Base-by-base conservation (phyloP, 805 yeast genomes). In the Wickerhamiella kurtzmanii region DNA sequence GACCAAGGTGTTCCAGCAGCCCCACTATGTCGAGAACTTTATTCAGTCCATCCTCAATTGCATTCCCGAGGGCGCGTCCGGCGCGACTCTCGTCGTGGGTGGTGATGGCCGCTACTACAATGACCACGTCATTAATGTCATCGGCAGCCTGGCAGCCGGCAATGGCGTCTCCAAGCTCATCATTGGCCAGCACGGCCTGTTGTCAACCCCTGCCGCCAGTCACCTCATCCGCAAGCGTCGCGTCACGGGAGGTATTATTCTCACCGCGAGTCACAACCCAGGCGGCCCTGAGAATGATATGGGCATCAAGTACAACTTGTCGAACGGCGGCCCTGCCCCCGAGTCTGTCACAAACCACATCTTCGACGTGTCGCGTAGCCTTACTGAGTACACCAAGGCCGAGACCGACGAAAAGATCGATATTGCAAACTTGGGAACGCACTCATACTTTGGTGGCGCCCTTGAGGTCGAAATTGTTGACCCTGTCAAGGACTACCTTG, bases 271-370 rank as follows among this genome's bases (percentile, higher is more conserved):
- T 20, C 98, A 89, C 66, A 89, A 89, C 66, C 98, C 98, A 16
- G 98, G 98, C 63, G 96, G 97, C 6, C 95, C 95, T 48, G 67
- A 73, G 22, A 79, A 83, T 53, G 98, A 89, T 63, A 73, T 87
- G 62, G 98, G 98, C 47, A 89, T 89, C 71, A 89, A 89, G 69
- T 92, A 92, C 70, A 92, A 89, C 65, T 71, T 92, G 64, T 76
- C 83, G 53, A 89, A 89, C 61, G 98, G 98, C 55, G 98, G 96
- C 2, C 98, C 98, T 38, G 97, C 97, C 9, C 98, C 98, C 11
- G 98, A 89, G 64, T 68, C 82, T 15, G 94, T 92, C 50, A 89
- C 98, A 11, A 76, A 89, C 68, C 76, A 79, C 64, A 92, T 89
- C 60, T 92, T 68, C 69, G 88, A 78, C 49, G 72, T 69, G 22